Evolutionary conservation across 164 flowering plant genomes (phyloP).

Genomic region (grape (Vitis vinifera)): DNA sequence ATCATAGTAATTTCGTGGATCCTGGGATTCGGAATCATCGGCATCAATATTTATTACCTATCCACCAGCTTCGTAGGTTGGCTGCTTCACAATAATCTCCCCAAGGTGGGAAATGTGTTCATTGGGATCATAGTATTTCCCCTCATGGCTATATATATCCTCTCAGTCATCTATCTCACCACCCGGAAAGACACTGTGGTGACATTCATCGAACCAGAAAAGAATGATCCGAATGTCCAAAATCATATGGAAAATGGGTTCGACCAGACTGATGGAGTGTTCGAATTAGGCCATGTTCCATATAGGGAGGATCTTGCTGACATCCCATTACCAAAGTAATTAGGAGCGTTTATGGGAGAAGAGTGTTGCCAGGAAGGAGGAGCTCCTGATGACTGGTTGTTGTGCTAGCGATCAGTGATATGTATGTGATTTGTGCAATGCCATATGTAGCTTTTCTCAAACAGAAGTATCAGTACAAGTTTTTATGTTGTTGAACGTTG

Average conservation of each 20-base stretch:
- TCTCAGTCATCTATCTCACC: conserved; percentile 61
- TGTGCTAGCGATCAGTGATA: no score
- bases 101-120: conserved; percentile 65
- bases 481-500: no score
- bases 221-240: conserved; percentile 29
- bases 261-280: neutral
- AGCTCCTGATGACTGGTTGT: no score
- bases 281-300: conserved; percentile 27
- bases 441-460: no score
- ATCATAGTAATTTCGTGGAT: conserved; percentile 76
- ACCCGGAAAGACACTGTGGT: conserved; percentile 66
- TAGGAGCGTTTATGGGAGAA: no score
- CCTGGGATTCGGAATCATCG: conserved; percentile 62
- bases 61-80: conserved; percentile 67
- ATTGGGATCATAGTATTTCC: conserved; percentile 83
- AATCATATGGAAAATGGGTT: conserved; percentile 47
- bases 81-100: conserved; percentile 64
- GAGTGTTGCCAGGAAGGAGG: no score
- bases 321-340: conserved; percentile 54
- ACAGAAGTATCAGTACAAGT: no score
- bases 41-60: conserved; percentile 82
- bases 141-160: conserved; percentile 61
- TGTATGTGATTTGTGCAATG: no score
- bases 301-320: conserved; percentile 72
- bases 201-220: conserved; percentile 52